phyloP scores from a whole-genome alignment of 2,329 filamentous ascomycete species.

The Ilyonectria robusta region DNA sequence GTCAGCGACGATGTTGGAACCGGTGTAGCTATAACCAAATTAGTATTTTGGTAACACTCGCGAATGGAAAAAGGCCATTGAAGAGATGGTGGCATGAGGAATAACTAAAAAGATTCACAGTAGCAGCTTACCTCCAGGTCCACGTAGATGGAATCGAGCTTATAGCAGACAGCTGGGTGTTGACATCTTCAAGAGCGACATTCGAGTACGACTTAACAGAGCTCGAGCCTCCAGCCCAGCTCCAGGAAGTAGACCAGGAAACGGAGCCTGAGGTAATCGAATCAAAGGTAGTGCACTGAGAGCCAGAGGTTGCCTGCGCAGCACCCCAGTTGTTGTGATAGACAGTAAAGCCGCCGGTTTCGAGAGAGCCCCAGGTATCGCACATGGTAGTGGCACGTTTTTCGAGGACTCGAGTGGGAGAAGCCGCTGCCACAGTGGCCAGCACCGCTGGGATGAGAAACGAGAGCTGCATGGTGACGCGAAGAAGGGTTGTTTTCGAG shows the following conservation, averaged over 20 bases:
- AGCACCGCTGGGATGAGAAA: slow-evolving; percentile 47
- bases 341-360: slow-evolving; percentile 60
- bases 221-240: slow-evolving; percentile 55
- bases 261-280: slow-evolving; percentile 53
- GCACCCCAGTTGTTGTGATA: slow-evolving; percentile 69
- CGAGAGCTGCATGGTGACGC: slow-evolving; percentile 40
- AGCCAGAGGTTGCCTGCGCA: slow-evolving; percentile 53
- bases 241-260: slow-evolving; percentile 59
- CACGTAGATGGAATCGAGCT: slow-evolving; percentile 54
- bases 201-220: slow-evolving; percentile 64
- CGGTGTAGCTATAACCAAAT: slow-evolving; percentile 49
- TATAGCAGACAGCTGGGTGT: slow-evolving; percentile 53
- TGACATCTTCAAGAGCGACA: slow-evolving; percentile 54
- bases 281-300: slow-evolving; percentile 59
- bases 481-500: background rate
- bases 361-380: slow-evolving; percentile 55
- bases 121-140: slow-evolving; percentile 39
- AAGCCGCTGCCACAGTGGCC: slow-evolving; percentile 46
- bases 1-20: slow-evolving; percentile 60
- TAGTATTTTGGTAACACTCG: background rate
- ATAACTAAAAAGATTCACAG: background rate
- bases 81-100: too few relatives aligned
- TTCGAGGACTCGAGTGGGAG: slow-evolving; percentile 48
- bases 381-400: slow-evolving; percentile 55
- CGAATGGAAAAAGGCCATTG: background rate